These are phyloP conservation scores for Geotrichum europaeum DNA, from an alignment of 1,139 yeast species.

Conservation along the genomic window DNA sequence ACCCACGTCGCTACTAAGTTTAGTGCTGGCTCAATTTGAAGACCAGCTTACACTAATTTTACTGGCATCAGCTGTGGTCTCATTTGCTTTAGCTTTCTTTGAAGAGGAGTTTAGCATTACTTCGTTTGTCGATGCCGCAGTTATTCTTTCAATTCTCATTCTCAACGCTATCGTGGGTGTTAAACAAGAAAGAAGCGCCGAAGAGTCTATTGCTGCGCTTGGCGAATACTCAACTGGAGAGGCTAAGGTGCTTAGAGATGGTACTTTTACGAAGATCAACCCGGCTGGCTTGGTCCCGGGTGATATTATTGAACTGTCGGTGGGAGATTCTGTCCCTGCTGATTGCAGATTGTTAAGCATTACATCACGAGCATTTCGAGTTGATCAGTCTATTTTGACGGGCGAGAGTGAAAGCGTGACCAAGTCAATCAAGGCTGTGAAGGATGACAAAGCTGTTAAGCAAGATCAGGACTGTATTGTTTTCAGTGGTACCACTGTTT, in stretches of 20 bases:
- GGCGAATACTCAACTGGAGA: conserved; percentile 35
- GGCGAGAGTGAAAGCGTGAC: conserved; percentile 45
- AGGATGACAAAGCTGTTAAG: conserved; percentile 36
- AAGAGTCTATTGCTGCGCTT: conserved; percentile 38
- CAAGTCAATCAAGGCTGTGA: conserved; percentile 32
- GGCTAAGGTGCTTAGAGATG: conserved; percentile 42
- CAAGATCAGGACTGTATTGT: conserved; percentile 46
- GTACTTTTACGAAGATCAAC: conserved; percentile 35
- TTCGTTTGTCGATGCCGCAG: conserved; percentile 38
- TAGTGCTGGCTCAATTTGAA: conserved; percentile 37
- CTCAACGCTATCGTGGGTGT: conserved; percentile 42
- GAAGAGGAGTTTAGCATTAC: conserved; percentile 34
- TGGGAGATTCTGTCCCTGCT: conserved; percentile 47
- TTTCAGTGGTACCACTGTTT: conserved; percentile 42
- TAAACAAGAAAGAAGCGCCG: conserved; percentile 41
- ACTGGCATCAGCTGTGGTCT: conserved; percentile 37
- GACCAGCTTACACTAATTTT: conserved; percentile 38
- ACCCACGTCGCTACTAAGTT: conserved; percentile 34
- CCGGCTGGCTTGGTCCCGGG: conserved; percentile 47
- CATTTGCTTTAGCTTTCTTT: conserved; percentile 35
- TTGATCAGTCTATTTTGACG: conserved; percentile 47
- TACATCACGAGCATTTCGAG: conserved; percentile 38
- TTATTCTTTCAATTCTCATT: conserved; percentile 36
- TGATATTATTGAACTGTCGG: conserved; percentile 41
- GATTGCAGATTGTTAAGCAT: conserved; percentile 38